Conservation (phyloP, 2,329 filamentous ascomycete genomes). For the Fusarium sp. region DNA sequence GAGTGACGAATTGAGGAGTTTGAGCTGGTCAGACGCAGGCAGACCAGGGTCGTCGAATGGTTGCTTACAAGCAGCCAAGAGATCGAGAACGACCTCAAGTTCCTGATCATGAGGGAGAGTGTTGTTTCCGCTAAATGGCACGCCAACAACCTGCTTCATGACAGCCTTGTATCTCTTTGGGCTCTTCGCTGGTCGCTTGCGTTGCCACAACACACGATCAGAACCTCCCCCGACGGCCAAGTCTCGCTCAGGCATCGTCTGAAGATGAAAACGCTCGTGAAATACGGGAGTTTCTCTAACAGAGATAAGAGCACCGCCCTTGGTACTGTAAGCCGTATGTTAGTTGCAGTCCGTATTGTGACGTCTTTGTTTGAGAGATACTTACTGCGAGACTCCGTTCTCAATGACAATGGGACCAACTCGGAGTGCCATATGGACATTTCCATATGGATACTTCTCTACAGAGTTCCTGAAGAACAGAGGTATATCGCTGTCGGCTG, state of each 20-base stretch:
- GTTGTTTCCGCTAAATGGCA: constrained; percentile 52
- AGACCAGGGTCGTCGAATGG: constrained; percentile 41
- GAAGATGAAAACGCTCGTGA: constrained; percentile 41
- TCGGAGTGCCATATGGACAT: constrained; percentile 58
- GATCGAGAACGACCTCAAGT: constrained; percentile 47
- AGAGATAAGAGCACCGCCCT: constrained; percentile 48
- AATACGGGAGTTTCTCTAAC: constrained; percentile 41
- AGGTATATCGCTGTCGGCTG: constrained; percentile 48
- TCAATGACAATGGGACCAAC: constrained; percentile 58
- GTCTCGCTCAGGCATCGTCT: constrained; percentile 36
- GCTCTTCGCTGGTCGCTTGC: constrained; percentile 11
- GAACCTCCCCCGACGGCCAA: constrained; percentile 30
- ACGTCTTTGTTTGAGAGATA: background rate
- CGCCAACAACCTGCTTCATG: constrained; percentile 58
- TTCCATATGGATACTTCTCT: constrained; percentile 54
- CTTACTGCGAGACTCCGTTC: constrained; percentile 56
- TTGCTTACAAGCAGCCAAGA: constrained; percentile 46
- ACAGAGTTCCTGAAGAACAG: constrained; percentile 49
- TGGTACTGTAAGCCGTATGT: constrained; percentile 32
- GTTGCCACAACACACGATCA: constrained; percentile 29
- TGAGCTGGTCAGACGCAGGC: constrained; percentile 24
- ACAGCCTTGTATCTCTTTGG: constrained; percentile 55
- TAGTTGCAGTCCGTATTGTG: background rate
- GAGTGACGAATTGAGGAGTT: constrained; percentile 29
- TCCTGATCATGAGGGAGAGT: constrained; percentile 45